Evolutionary conservation across 2,329 filamentous ascomycete genomes (phyloP).

Genomic region (Sporothrix protearum): DNA sequence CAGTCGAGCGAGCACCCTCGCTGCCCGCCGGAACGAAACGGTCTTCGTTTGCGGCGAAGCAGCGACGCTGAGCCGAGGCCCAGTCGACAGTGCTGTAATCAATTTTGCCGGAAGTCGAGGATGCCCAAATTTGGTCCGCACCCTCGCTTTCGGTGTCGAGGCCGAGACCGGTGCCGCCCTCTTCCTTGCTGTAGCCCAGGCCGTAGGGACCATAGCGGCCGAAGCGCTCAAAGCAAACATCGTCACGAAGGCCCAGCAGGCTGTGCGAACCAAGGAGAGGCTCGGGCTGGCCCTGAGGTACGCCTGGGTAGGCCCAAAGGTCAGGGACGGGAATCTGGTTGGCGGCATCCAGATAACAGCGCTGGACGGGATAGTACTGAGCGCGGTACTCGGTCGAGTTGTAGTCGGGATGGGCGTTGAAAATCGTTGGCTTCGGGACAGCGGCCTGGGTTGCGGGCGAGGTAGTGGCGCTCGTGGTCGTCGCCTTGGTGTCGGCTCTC

Average conservation of each 20-base stretch:
- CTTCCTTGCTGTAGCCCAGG: conserved; percentile 70
- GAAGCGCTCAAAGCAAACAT: conserved; percentile 85
- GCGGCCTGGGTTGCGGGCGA: conserved; percentile 26
- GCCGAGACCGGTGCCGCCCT: conserved; percentile 69
- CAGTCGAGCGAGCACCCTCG: background rate
- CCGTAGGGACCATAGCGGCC: conserved; percentile 82
- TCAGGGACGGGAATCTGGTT: conserved; percentile 57
- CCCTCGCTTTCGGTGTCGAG: conserved; percentile 69
- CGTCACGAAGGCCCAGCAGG: conserved; percentile 67
- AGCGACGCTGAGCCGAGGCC: conserved; percentile 52
- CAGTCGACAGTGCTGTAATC: conserved; percentile 56
- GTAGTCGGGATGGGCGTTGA: conserved; percentile 68
- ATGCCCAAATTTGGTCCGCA: conserved; percentile 54
- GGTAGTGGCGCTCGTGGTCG: background rate
- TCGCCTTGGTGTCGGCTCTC: background rate
- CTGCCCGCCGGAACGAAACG: conserved; percentile 46
- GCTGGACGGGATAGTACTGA: conserved; percentile 51
- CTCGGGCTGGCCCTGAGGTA: conserved; percentile 66
- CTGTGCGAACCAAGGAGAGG: conserved; percentile 73
- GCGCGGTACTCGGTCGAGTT: conserved; percentile 53
- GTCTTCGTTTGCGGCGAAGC: conserved; percentile 57
- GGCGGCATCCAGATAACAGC: conserved; percentile 62
- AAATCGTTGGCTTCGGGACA: conserved; percentile 48
- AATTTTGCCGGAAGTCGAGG: conserved; percentile 49
- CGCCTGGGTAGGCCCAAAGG: conserved; percentile 57